Percentiles rank a stretch among this genome's conserved stretches.
Evolutionary conservation across 768 basidiomycete genomes (phyloP).

Genomic region (Fomitopsis pulvina): DNA sequence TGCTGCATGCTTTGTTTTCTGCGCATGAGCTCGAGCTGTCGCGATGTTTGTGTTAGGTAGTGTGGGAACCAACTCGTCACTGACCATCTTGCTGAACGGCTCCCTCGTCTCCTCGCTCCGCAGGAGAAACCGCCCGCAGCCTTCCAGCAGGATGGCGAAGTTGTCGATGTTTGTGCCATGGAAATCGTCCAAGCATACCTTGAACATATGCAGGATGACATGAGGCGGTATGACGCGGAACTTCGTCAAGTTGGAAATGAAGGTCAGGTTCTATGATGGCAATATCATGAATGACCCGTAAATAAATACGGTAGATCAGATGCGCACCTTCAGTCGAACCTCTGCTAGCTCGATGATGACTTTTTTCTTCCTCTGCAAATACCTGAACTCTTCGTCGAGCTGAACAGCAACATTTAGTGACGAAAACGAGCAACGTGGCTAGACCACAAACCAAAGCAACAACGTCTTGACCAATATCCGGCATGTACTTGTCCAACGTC

Average conservation of each 20-base stretch:
- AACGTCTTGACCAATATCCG: conserved; percentile 82
- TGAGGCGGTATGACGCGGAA: conserved; percentile 88
- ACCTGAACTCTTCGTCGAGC: conserved; percentile 97
- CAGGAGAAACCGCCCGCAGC: conserved; percentile 88
- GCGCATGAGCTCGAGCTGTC: conserved; percentile 85
- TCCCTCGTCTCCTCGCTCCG: conserved; percentile 83
- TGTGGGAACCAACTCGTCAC: conserved; percentile 1
- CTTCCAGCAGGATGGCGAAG: conserved; percentile 84
- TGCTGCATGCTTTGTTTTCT: conserved; percentile 92
- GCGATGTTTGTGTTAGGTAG: neutral
- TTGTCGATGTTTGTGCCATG: conserved; percentile 91
- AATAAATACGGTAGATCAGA: neutral
- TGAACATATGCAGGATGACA: conserved; percentile 91
- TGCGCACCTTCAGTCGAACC: conserved; percentile 68
- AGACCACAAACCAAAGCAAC: conserved; percentile 52
- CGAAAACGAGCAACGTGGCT: neutral
- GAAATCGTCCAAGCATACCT: conserved; percentile 96
- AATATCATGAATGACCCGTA: neutral
- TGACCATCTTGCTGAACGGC: conserved; percentile 84
- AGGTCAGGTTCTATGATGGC: conserved; percentile 71
- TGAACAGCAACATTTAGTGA: conserved; percentile 22
- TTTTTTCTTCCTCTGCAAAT: conserved; percentile 90
- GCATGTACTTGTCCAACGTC: conserved; percentile 87
- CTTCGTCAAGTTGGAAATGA: conserved; percentile 90
- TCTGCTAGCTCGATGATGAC: conserved; percentile 87